Evolutionary conservation across 1,284 basidiomycete genomes (phyloP), one percentile per base, ranked within the genome.

Genomic region (Taiwanofungus camphoratus): DNA sequence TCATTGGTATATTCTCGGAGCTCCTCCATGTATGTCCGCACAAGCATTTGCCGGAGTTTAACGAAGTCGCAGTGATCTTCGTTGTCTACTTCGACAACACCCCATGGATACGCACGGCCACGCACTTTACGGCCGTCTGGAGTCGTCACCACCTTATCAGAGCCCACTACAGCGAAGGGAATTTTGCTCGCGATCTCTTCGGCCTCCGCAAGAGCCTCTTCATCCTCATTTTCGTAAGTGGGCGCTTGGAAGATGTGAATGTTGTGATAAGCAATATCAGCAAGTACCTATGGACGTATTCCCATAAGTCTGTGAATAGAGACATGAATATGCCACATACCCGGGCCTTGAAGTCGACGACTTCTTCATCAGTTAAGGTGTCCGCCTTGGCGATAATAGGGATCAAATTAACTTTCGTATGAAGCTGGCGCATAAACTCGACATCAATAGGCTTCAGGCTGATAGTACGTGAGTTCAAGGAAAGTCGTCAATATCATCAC

Each of bases 11-110:
- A 86, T 68, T 97, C 94, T 59, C 93, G 75, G 51, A 98, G 74
- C 64, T 98, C 93, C 64, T 97, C 94, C 94, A 97, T 98, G 66
- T 96, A 94, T 5, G 94, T 96, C 51, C 93, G 79, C 56, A 98
- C 87, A 36, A 98, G 85, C 94, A 98, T 97, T 67, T 97, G 94
- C 42, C 94, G 82, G 49, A 98, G 85, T 69, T 97, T 97, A 66
- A 96, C 92, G 64, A 98, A 98, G 66, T 97, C 94, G 56, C 94
- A 98, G 64, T 98, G 93, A 24, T 92, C 88, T 62, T 97, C 93
- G 59, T 98, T 96, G 71, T 97, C 93, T 38, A 97, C 94, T 65
- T 98, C 94, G 52, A 97, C 91, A 43, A 92, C 86, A 66, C 93
- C 93, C 94, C 94, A 97, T 7, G 94, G 94, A 64, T 97, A 98